Evolutionary conservation across 2,329 filamentous ascomycete genomes (phyloP), one percentile per base, ranked within the genome.

Genomic region (Capronia epimyces): DNA sequence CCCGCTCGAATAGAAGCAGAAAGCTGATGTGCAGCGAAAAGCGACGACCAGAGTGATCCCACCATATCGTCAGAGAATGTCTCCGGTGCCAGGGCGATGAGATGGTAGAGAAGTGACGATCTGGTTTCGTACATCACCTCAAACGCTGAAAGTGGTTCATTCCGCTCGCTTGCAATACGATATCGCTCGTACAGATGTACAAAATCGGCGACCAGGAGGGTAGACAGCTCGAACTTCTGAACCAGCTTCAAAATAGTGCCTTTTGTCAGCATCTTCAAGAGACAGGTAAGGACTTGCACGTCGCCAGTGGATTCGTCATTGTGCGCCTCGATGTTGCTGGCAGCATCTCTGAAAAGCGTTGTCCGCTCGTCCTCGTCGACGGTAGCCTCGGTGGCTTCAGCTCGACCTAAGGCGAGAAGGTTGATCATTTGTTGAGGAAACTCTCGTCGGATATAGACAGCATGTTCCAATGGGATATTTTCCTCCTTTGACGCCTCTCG

Each of bases 41-140:
- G 73, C 32, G 84, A 72, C 50, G 84, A 74, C 87, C 88, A 95
- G 1, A 95, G 74, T 10, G 72, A 73, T 36, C 74, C 71, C 13
- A 84, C 82, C 3, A 87, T 72, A 1, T 84, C 78, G 2, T 73
- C 63, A 0, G 80, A 77, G 41, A 95, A 77, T 0, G 80, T 78
- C 7, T 75, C 70, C 1, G 84, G 77, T n/a, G 80, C 78, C 45
- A 81, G 71, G n/a, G 49, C 25, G 22, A 62, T 56, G 18, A 60
- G 45, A 32, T 46, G 48, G 15, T 50, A 42, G 22, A 58, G 50
- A 24, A 43, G 39, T 3, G 29, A 24, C 2, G 50, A 37, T 22
- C 50, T 40, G 7, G 53, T 46, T 13, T 56, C 56, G 42, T 58
- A 56, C 22, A 52, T 41, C 16, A 49, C 41, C 36, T 56, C 56